Evolutionary conservation across 2,329 filamentous ascomycete genomes (phyloP), one percentile per base, ranked within the genome.

Genomic region (Lasiodiplodia citricola): DNA sequence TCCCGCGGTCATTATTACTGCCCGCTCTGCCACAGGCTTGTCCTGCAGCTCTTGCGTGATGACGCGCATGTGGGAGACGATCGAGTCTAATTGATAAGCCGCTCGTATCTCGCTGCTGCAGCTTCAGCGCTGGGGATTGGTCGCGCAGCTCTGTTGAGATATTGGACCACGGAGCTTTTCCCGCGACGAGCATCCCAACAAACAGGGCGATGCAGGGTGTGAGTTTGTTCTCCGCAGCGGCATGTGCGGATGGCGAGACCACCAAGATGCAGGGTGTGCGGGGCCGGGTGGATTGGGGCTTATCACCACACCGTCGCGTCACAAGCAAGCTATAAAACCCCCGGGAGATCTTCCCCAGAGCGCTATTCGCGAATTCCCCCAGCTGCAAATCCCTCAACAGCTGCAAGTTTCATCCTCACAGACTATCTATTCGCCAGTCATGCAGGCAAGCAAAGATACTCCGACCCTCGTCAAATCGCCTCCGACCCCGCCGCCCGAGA

Each of bases 151-250:
- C 18, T 47, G 52, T 55, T 55, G 52, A 55, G 52, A 35, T 25
- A 55, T 55, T 55, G 52, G 16, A 14, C 14, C 35, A 37, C 21
- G 8, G 54, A 37, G 28, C 23, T n/a, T 23, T 57, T n/a, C 21
- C 35, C 35, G 55, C 18, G 14, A n/a, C 55, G 41, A 10, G n/a
- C 57, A 62, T 62, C 57, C 57, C 57, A 62, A 62, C 57, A 62
- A 62, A 58, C 35, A 14, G 23, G 11, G 7, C 18, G 57, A 14
- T 62, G 56, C 56, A 16, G 56, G 56, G 47, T 51, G n/a, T 16
- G 14, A 38, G 23, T 4, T 14, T 4, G 10, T 62, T 62, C 57
- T 62, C 57, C 57, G 41, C 57, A 62, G 31, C 57, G 57, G 25
- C 41, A 21, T 41, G 41, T 50, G 57, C 41, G 57, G 57, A 47